Evolutionary conservation across 768 basidiomycete genomes (phyloP).

Genomic region (Boletus patriciae): DNA sequence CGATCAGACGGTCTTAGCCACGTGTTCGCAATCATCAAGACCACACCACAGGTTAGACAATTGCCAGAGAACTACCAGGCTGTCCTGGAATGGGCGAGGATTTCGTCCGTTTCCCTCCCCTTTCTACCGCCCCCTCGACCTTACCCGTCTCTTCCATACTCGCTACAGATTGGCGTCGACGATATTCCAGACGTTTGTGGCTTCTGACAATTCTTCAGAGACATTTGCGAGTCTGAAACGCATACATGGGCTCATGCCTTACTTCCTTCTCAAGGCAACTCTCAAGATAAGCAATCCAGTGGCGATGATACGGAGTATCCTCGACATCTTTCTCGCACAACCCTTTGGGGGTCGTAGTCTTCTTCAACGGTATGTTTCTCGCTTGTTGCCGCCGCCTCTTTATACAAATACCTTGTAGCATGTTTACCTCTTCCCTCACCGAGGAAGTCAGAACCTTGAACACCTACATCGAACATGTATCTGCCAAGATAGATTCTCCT

Average conservation of each 20-base stretch:
- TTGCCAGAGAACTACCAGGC: conserved; percentile 85
- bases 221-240: conserved; percentile 86
- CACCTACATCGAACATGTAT: conserved; percentile 85
- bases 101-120: conserved; percentile 68
- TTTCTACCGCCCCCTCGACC: neutral
- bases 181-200: conserved; percentile 92
- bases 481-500: conserved; percentile 86
- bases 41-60: conserved; percentile 70
- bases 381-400: neutral
- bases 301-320: conserved; percentile 86
- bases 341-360: conserved; percentile 94
- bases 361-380: conserved; percentile 67
- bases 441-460: conserved; percentile 86
- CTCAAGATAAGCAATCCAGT: conserved; percentile 94
- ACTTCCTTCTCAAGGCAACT: conserved; percentile 92
- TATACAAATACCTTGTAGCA: conserved; percentile 45
- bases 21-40: conserved; percentile 86
- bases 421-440: conserved; percentile 91
- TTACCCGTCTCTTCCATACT: conserved; percentile 5
- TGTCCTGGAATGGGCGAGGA: conserved; percentile 94
- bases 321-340: conserved; percentile 95
- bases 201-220: conserved; percentile 89
- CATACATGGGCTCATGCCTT: conserved; percentile 95
- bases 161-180: conserved; percentile 83
- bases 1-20: conserved; percentile 78